These are phyloP conservation scores for Discostella stelligeroides DNA, from an alignment of 108 stramenopile species.

Conservation along the genomic window DNA sequence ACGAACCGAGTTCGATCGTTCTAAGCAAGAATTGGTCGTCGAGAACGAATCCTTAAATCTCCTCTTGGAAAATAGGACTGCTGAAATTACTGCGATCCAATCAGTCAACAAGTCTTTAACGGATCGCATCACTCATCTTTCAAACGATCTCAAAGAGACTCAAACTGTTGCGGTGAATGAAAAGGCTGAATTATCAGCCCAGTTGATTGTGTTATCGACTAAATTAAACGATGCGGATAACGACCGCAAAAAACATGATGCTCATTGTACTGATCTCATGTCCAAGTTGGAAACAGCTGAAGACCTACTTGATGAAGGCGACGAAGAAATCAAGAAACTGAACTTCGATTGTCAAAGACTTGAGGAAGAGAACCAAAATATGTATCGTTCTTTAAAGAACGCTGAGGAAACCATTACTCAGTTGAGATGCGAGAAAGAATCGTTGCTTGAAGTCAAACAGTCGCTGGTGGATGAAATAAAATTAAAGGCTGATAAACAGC, in stretches of 20 bases:
- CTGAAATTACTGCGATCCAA: slow-evolving; percentile 15
- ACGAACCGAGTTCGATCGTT: no score
- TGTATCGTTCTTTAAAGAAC: slow-evolving; percentile 1
- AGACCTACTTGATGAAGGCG: slow-evolving; percentile 30
- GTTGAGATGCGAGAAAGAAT: slow-evolving; percentile 7
- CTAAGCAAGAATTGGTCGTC: slow-evolving; percentile 1
- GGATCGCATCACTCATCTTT: not conserved
- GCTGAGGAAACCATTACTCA: not conserved
- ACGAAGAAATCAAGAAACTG: slow-evolving; percentile 39
- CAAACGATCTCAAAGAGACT: not conserved
- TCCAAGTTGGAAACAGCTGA: slow-evolving; percentile 39
- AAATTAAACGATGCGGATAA: not conserved
- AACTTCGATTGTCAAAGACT: no score
- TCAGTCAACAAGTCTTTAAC: slow-evolving; percentile 3
- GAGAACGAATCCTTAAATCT: slow-evolving; percentile 10
- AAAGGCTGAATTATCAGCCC: not conserved
- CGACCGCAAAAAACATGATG: slow-evolving; percentile 8
- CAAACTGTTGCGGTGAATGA: not conserved
- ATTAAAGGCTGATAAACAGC: not conserved
- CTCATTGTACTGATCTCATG: slow-evolving; percentile 16
- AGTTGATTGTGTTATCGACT: slow-evolving; percentile 11
- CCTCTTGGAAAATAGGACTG: slow-evolving; percentile 9
- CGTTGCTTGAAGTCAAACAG: not conserved
- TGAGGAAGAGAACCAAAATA: slow-evolving; percentile 10
- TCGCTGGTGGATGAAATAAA: not conserved